Conservation (phyloP, 768 basidiomycete genomes). For the Lactifluus echinatus region DNA sequence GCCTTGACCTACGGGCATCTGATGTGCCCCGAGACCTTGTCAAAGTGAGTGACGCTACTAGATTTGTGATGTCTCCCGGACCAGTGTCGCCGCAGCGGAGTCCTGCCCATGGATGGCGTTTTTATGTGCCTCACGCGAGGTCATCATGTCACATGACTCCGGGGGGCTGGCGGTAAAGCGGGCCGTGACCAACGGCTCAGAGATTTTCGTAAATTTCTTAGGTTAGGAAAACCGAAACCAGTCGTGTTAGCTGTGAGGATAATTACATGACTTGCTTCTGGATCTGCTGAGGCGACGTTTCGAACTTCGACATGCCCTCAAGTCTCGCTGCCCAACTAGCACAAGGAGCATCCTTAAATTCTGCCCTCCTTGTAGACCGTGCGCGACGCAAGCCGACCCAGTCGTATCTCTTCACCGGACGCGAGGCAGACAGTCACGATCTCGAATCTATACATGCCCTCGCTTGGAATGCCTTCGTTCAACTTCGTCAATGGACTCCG, state of each 20-base stretch:
- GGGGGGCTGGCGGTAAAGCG: too few relatives aligned
- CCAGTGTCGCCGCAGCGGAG: too few relatives aligned
- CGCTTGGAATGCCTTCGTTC: constrained; percentile 67
- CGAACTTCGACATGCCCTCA: constrained; percentile 39
- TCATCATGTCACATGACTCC: too few relatives aligned
- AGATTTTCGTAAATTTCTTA: neutral
- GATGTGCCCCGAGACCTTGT: too few relatives aligned
- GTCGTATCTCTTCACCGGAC: constrained; percentile 84
- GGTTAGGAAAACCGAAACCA: too few relatives aligned
- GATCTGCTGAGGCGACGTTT: neutral
- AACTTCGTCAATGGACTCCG: constrained; percentile 56
- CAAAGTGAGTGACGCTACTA: too few relatives aligned
- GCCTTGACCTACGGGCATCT: too few relatives aligned
- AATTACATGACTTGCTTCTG: neutral
- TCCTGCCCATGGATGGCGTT: too few relatives aligned
- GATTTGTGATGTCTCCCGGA: too few relatives aligned
- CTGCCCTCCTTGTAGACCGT: constrained; percentile 56
- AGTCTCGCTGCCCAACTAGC: constrained; percentile 79
- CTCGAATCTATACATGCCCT: constrained; percentile 79
- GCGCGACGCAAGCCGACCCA: constrained; percentile 53
- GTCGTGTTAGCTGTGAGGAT: neutral
- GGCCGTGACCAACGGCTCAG: too few relatives aligned
- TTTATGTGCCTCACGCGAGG: too few relatives aligned
- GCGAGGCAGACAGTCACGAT: constrained; percentile 79
- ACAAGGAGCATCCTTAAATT: constrained; percentile 70